These are phyloP conservation scores for Ceratobasidium sp. DNA, from an alignment of 1,284 basidiomycete genomes.

Conservation along the genomic window DNA sequence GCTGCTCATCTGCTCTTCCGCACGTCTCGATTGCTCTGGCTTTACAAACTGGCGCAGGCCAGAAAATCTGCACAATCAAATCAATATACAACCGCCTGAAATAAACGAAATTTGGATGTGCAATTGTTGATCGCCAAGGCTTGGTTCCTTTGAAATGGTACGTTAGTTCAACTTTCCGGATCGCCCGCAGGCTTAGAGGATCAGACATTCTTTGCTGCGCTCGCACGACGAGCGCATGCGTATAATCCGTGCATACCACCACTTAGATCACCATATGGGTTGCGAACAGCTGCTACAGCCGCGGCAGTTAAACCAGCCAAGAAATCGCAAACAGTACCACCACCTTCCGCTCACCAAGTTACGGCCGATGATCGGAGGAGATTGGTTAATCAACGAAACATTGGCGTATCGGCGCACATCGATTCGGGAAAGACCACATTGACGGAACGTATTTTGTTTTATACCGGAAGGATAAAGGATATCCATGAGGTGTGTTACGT, in stretches of 20 bases:
- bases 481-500: slow-evolving; percentile 89
- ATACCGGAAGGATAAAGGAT: slow-evolving; percentile 95
- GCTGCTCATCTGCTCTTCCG: background rate
- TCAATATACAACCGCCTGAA: background rate
- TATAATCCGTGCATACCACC: background rate
- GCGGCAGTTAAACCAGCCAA: slow-evolving; percentile 31
- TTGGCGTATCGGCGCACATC: slow-evolving; percentile 92
- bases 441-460: slow-evolving; percentile 97
- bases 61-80: background rate
- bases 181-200: background rate
- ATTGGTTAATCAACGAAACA: slow-evolving; percentile 80
- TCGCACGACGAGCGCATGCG: slow-evolving; percentile 41
- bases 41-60: background rate
- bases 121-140: slow-evolving; percentile 18
- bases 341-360: slow-evolving; percentile 35
- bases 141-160: slow-evolving; percentile 3
- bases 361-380: slow-evolving; percentile 64
- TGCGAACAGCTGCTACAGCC: slow-evolving; percentile 43
- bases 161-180: background rate
- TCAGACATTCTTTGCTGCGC: slow-evolving; percentile 35
- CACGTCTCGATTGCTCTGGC: background rate
- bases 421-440: slow-evolving; percentile 99
- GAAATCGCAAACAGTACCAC: slow-evolving; percentile 7
- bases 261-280: background rate
- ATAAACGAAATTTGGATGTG: slow-evolving; percentile 1